Base-by-base conservation (phyloP, 2,329 filamentous ascomycete genomes). In the Fusarium pininemorale region DNA sequence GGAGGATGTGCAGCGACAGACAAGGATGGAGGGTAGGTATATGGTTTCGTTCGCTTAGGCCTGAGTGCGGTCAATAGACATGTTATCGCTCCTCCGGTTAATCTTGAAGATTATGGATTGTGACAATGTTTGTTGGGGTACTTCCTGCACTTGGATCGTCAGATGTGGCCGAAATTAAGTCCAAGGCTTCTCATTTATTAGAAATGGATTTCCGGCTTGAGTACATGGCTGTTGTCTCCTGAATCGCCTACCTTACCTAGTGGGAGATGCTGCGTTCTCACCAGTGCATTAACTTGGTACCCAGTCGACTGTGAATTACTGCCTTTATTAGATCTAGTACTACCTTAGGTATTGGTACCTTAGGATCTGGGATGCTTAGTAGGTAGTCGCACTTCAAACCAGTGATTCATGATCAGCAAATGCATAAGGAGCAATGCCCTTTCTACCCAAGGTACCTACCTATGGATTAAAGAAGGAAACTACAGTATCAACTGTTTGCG, bases 1-100 rank as follows among this genome's bases (percentile, higher is more conserved):
- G 45, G 81, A 82, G 35, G 80, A 82, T 45, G 48, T 71, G 24
- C 61, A 72, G 44, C 76, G 67, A 22, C 61, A 75, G n/a, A 63
- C 69, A 32, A 72, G 66, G 66, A 42, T 65, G 22, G 76, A 75
- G 24, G 74, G 65, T 24, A 69, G 76, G 30, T 67, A 71, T 44
- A 63, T 68, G 63, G 57, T 72, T 45, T 65, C 72, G 47, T 69
- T 57, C 37, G 66, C 62, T 10, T 68, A 56, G 65, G 30, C 28
- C 22, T 44, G 24, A 30, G 35, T 51, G 54, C 45, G 38, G 26
- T 26, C 13, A 18, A 67, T 59, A 57, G 41, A 74, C 15, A 38
- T 45, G 18, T 9, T 38, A 11, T 60, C 16, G 45, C n/a, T 20
- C 35, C 30, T 9, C 7, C 55, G 12, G 44, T 26, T 18, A 44